Base-by-base conservation (phyloP, 2,329 filamentous ascomycete species). In the Cladophialophora exuberans region DNA sequence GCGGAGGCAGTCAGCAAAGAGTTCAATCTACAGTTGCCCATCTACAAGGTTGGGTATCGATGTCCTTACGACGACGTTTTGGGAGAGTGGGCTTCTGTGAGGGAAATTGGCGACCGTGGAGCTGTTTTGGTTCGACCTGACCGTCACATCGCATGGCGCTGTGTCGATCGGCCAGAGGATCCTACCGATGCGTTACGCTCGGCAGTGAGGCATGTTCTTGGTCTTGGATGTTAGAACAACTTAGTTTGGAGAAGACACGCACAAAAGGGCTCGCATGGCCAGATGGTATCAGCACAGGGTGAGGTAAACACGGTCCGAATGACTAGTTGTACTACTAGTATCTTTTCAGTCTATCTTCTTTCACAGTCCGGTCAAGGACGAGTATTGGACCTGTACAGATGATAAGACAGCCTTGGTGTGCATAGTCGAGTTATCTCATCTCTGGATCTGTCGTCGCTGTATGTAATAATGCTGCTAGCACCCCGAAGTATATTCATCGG, bases 141-240 rank as follows among this genome's bases (percentile, higher is more conserved):
- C 15, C 50, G 50, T 7, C 22, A 46, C 22, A 47, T 53, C 39
- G 50, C 50, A 28, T 53, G 50, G 50, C 39, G 50, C 18, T 20
- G 17, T 6, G 10, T 45, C 9, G 22, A 22, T 28, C 20, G 41
- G 5, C 50, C 50, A 6, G 50, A 35, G 4, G 38, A 53, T 46
- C 41, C 41, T 9, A 28, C 22, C 4, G 28, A 46, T 3, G 31
- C 50, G 7, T 53, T 53, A 20, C 39, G 4, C 15, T 11, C 17
- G 17, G 41, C 31, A 3, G n/a, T 53, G 7, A 43, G 10, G 11
- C 22, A 43, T 39, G 3, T 39, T 6, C 15, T 39, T 31, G 28
- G 28, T 13, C 13, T 31, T 31, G 13, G 13, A 7, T 6, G 28
- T 13, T 13, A 31, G 28, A 13, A 31, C 7, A 31, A n/a, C n/a